Evolutionary conservation across 306 rosid genomes (phyloP).

Genomic region (Gillenia trifoliata): DNA sequence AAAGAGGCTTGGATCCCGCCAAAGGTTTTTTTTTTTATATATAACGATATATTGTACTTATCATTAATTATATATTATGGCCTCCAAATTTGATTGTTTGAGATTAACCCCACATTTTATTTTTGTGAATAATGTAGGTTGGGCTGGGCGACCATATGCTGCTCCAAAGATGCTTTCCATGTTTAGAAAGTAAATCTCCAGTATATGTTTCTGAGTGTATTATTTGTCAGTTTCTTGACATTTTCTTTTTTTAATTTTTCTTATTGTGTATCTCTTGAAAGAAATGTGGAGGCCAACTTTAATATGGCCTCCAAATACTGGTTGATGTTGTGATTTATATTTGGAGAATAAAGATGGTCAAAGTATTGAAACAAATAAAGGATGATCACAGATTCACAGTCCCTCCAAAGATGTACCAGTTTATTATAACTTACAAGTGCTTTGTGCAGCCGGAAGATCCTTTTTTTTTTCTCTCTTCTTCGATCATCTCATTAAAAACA

Average conservation of each 20-base stretch:
- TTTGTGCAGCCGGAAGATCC: background rate
- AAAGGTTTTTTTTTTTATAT: slow-evolving; percentile 2
- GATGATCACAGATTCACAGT: background rate
- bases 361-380: background rate
- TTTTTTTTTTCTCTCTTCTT: background rate
- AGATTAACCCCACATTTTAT: background rate
- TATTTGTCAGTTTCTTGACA: background rate
- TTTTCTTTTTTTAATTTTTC: background rate
- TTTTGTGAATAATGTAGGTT: slow-evolving; percentile 2
- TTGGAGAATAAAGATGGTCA: background rate
- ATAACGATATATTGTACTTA: background rate
- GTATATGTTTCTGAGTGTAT: background rate
- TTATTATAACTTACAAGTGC: background rate
- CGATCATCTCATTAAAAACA: background rate
- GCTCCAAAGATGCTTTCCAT: slow-evolving; percentile 1
- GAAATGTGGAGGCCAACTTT: too few relatives aligned
- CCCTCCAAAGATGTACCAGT: background rate
- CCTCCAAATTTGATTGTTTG: background rate
- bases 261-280: background rate
- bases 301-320: too few relatives aligned
- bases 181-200: background rate
- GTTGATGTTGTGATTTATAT: background rate
- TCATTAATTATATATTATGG: background rate
- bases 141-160: slow-evolving; percentile 1
- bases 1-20: slow-evolving; percentile 22